These are phyloP conservation scores for Coemansia furcata DNA, from an alignment of 192 early-diverging fungal genomes.

Conservation along the genomic window DNA sequence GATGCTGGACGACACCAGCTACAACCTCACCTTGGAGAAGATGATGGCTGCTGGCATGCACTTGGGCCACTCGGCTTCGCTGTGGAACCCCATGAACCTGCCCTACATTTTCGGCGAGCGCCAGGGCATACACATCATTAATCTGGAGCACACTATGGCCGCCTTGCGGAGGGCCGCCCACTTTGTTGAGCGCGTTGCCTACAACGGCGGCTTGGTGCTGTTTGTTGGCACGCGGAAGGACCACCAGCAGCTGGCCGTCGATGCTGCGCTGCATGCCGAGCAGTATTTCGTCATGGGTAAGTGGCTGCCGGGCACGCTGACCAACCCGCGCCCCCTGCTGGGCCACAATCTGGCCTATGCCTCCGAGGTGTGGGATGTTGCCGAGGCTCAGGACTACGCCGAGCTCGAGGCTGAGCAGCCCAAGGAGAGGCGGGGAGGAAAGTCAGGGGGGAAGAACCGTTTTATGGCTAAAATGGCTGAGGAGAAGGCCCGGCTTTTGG, in stretches of 20 bases:
- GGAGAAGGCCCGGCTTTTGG: slow-evolving; percentile 20
- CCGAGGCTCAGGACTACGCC: slow-evolving; percentile 28
- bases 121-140: slow-evolving; percentile 88
- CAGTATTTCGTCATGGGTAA: slow-evolving; percentile 76
- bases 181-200: slow-evolving; percentile 67
- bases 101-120: slow-evolving; percentile 89
- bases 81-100: slow-evolving; percentile 79
- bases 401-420: background rate
- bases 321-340: slow-evolving; percentile 61
- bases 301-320: slow-evolving; percentile 88
- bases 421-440: background rate
- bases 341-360: slow-evolving; percentile 14
- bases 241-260: slow-evolving; percentile 64
- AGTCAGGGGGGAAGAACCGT: background rate
- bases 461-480: slow-evolving; percentile 15
- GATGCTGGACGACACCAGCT: slow-evolving; percentile 10
- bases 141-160: slow-evolving; percentile 86
- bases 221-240: slow-evolving; percentile 82
- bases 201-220: slow-evolving; percentile 75
- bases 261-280: slow-evolving; percentile 72
- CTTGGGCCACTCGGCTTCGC: slow-evolving; percentile 76
- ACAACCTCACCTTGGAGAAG: slow-evolving; percentile 61
- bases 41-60: slow-evolving; percentile 84
- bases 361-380: slow-evolving; percentile 31
- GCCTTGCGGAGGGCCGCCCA: slow-evolving; percentile 78